Evolutionary conservation across 2,329 filamentous ascomycete species (phyloP).

Genomic region (Microcyclosporella mali): DNA sequence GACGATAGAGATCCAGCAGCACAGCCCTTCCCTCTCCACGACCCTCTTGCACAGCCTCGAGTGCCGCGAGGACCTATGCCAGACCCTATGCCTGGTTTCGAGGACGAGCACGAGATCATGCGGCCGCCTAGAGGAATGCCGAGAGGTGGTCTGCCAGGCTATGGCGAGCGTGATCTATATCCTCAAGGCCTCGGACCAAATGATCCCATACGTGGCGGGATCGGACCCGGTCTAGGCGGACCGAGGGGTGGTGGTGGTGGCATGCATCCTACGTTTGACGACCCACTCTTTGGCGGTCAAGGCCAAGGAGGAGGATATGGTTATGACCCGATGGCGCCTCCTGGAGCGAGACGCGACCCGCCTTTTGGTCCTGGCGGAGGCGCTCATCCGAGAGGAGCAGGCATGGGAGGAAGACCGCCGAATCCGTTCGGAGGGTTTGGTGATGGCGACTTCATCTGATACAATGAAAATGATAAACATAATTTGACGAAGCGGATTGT

Average conservation of each 20-base stretch:
- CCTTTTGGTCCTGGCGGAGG: conserved; percentile 65
- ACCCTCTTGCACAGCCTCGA: conserved; percentile 49
- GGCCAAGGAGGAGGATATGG: conserved; percentile 40
- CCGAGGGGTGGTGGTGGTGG: conserved; percentile 57
- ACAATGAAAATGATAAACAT: not conserved
- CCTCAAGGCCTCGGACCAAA: conserved; percentile 78
- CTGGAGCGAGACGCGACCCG: conserved; percentile 87
- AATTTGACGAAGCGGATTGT: not conserved
- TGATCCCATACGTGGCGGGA: conserved; percentile 67
- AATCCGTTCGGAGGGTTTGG: conserved; percentile 58
- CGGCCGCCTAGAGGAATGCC: conserved; percentile 51
- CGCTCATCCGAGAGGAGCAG: conserved; percentile 42
- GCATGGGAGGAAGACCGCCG: conserved; percentile 44
- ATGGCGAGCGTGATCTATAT: conserved; percentile 82
- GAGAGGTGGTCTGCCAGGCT: conserved; percentile 40
- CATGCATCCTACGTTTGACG: conserved; percentile 95
- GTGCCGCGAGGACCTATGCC: conserved; percentile 59
- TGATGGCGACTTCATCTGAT: conserved; percentile 51
- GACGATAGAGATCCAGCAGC: conserved; percentile 56
- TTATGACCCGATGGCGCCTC: conserved; percentile 69
- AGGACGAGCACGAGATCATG: conserved; percentile 84
- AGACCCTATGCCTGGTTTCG: conserved; percentile 75
- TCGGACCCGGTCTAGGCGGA: conserved; percentile 50
- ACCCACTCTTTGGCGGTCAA: conserved; percentile 66
- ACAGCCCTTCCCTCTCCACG: conserved; percentile 57